Percentiles rank a stretch among this genome's conserved stretches.
Conservation (phyloP, 1,139 yeast genomes). For the Geotrichum klebahnii region DNA sequence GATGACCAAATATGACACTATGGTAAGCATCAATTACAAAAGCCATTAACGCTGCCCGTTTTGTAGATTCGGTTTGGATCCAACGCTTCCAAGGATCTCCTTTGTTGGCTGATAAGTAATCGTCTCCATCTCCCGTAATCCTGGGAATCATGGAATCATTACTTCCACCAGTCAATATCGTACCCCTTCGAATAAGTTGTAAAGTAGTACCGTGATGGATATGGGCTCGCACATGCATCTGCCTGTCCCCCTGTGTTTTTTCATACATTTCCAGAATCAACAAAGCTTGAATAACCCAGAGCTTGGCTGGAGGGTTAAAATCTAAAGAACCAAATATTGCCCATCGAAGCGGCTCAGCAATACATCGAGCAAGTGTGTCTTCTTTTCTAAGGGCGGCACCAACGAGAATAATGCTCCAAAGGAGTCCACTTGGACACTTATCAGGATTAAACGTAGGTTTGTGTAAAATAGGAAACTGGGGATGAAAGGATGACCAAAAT, state of each 20-base stretch:
- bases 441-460: constrained; percentile 59
- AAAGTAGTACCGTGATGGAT: constrained; percentile 74
- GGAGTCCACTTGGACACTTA: constrained; percentile 49
- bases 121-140: constrained; percentile 1
- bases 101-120: constrained; percentile 18
- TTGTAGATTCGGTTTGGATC: constrained; percentile 75
- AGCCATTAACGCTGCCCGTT: constrained; percentile 73
- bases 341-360: constrained; percentile 63
- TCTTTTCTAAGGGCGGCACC: constrained; percentile 46
- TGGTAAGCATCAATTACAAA: constrained; percentile 76
- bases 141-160: constrained; percentile 7
- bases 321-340: constrained; percentile 55
- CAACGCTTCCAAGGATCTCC: constrained; percentile 51
- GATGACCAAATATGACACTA: constrained; percentile 76
- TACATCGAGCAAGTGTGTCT: constrained; percentile 43
- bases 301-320: constrained; percentile 52
- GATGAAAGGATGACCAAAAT: constrained; percentile 59
- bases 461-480: constrained; percentile 60
- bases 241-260: constrained; percentile 52
- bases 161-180: constrained; percentile 40
- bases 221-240: constrained; percentile 67
- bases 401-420: constrained; percentile 55
- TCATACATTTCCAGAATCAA: constrained; percentile 63
- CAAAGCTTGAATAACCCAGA: constrained; percentile 66
- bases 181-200: constrained; percentile 66